These are phyloP conservation scores for Pyrenophora teres DNA, from an alignment of 2,329 filamentous ascomycete genomes.

Conservation along the genomic window DNA sequence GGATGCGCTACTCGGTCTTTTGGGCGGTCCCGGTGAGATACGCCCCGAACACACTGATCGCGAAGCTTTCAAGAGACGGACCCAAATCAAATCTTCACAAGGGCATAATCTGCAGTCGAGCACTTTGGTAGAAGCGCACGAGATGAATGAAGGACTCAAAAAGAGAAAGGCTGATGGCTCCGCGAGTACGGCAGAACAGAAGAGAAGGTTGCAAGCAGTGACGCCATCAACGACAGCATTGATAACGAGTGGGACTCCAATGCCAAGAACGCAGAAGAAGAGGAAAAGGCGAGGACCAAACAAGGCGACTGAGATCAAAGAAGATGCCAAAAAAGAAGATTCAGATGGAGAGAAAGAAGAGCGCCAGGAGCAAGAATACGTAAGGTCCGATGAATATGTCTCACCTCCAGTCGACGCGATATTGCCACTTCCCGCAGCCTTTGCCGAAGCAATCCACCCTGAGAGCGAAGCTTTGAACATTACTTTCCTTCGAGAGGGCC, in stretches of 20 bases:
- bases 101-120: neutral
- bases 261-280: neutral
- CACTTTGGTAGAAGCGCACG: neutral
- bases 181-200: neutral
- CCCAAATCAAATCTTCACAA: neutral
- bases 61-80: conserved; percentile 14
- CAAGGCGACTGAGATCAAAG: neutral
- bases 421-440: neutral
- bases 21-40: conserved; percentile 15
- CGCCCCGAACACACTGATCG: conserved; percentile 16
- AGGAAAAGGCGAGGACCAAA: neutral
- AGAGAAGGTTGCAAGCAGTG: neutral
- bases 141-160: neutral
- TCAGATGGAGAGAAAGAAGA: neutral
- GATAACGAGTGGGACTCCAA: neutral
- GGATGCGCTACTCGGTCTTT: conserved; percentile 10
- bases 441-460: neutral
- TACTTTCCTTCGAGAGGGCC: conserved; percentile 6
- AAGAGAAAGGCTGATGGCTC: neutral
- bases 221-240: neutral
- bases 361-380: neutral
- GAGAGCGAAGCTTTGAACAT: neutral
- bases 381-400: conserved; percentile 9
- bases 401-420: neutral
- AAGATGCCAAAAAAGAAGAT: neutral